Evolutionary conservation across 2,329 filamentous ascomycete species (phyloP), one percentile per base, ranked within the genome.

Genomic region (Plenodomus tracheiphilus): DNA sequence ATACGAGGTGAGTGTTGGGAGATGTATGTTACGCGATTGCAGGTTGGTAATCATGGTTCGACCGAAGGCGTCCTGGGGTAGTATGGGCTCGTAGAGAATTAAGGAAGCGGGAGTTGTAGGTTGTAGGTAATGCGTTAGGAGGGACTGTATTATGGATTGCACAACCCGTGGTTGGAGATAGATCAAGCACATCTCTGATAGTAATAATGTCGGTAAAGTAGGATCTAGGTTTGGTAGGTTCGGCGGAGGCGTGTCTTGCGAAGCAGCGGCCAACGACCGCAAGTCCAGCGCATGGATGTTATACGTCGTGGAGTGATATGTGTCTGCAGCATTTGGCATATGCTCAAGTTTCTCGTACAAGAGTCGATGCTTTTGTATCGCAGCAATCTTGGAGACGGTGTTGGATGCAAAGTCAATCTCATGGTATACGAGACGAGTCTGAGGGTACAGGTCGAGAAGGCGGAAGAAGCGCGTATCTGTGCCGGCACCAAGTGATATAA

Each of bases 121-220:
- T 67, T 71, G 67, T n/a, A 74, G 59, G 21, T 75, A 61, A 51
- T 61, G 58, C 25, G 62, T 61, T 11, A 69, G 56, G 18, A 75
- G 59, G 10, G 63, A 60, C 32, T 77, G 70, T 18, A 96, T 72
- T 4, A 93, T 84, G 1, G 75, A 73, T 32, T 80, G 77, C 0
- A 91, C 87, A 43, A 85, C 81, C 0, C 79, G 64, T 0, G 85
- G 80, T 8, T 86, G 80, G 1, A 99, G 81, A 66, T 99, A 99
- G 69, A 94, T 90, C 25, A 99, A 81, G 69, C 94, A 99, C 79
- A 94, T 97, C 73, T 99, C 94, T 0, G 93, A 97, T 6, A 99
- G 80, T 19, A 99, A 74, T 8, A 99, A 75, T 0, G 94, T 99
- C 0, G 94, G 91, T 0, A 89, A 62, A 19, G 67, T 83, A 62